Evolutionary conservation across 2,329 filamentous ascomycete genomes (phyloP).

Genomic region (Clonostachys rosea): DNA sequence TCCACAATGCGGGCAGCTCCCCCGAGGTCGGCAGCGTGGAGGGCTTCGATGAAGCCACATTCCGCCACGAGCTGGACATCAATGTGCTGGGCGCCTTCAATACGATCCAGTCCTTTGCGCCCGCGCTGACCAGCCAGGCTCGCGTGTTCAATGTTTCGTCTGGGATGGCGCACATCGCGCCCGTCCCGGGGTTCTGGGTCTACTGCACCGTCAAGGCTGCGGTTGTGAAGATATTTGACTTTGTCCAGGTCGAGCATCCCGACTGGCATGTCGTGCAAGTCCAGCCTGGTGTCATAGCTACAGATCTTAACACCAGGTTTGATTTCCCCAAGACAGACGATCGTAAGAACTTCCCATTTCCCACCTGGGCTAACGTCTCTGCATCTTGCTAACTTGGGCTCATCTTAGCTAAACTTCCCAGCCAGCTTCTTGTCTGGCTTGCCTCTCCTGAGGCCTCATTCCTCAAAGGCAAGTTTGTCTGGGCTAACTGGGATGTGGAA

Average conservation of each 20-base stretch:
- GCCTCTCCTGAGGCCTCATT: slow-evolving; percentile 19
- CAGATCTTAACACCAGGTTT: slow-evolving; percentile 11
- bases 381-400: not conserved
- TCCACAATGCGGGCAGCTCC: slow-evolving; percentile 13
- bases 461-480: slow-evolving; percentile 21
- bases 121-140: slow-evolving; percentile 6
- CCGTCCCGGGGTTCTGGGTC: slow-evolving; percentile 8
- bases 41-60: not conserved
- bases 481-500: slow-evolving; percentile 26
- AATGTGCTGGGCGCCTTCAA: slow-evolving; percentile 16
- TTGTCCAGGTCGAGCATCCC: slow-evolving; percentile 25
- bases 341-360: too few relatives aligned
- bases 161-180: slow-evolving; percentile 5
- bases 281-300: slow-evolving; percentile 34
- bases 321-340: not conserved
- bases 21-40: not conserved
- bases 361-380: too few relatives aligned
- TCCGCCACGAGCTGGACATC: slow-evolving; percentile 6
- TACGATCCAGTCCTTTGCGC: slow-evolving; percentile 13
- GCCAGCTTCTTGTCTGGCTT: slow-evolving; percentile 9
- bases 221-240: slow-evolving; percentile 23
- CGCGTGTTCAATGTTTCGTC: slow-evolving; percentile 13
- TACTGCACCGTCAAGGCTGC: slow-evolving; percentile 30
- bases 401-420: slow-evolving; percentile 9
- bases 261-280: slow-evolving; percentile 25